Evolutionary conservation across 768 basidiomycete species (phyloP).

Genomic region (Pleurotus ostreatus): DNA sequence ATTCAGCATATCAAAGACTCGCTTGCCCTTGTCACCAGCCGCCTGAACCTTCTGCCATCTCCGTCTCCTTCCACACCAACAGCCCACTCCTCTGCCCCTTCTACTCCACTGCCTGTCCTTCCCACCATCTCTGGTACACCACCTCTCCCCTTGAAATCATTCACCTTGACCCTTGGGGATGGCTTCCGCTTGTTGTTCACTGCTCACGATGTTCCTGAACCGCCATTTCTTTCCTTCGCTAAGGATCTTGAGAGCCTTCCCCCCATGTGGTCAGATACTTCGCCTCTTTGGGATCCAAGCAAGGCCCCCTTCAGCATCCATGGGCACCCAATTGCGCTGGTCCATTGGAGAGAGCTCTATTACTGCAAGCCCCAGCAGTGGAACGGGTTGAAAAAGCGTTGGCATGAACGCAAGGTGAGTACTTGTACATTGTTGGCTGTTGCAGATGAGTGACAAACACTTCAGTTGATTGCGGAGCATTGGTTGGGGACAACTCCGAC

Average conservation of each 20-base stretch:
- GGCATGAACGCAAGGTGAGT: conserved; percentile 22
- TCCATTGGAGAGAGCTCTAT: conserved; percentile 20
- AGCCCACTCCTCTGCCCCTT: neutral
- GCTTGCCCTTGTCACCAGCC: neutral
- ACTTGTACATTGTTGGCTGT: too few relatives aligned
- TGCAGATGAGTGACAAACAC: too few relatives aligned
- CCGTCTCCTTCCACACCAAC: neutral
- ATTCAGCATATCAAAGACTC: neutral
- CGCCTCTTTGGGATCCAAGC: conserved; percentile 15
- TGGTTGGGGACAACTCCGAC: too few relatives aligned
- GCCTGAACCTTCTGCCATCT: neutral
- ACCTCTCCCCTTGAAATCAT: neutral
- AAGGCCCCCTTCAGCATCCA: conserved; percentile 17
- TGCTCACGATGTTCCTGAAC: conserved; percentile 14
- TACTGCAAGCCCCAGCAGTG: conserved; percentile 18
- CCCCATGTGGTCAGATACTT: conserved; percentile 24
- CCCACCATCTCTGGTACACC: neutral
- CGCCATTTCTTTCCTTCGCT: conserved; percentile 20
- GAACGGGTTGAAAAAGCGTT: conserved; percentile 20
- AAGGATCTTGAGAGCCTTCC: conserved; percentile 16
- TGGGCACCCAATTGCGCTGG: conserved; percentile 18
- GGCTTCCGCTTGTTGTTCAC: neutral
- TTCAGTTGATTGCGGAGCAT: too few relatives aligned
- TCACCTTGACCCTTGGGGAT: neutral
- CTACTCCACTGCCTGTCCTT: neutral